Evolutionary conservation across 306 rosid species (phyloP), one percentile per base, ranked within the genome.

Genomic region (Inga laurina): DNA sequence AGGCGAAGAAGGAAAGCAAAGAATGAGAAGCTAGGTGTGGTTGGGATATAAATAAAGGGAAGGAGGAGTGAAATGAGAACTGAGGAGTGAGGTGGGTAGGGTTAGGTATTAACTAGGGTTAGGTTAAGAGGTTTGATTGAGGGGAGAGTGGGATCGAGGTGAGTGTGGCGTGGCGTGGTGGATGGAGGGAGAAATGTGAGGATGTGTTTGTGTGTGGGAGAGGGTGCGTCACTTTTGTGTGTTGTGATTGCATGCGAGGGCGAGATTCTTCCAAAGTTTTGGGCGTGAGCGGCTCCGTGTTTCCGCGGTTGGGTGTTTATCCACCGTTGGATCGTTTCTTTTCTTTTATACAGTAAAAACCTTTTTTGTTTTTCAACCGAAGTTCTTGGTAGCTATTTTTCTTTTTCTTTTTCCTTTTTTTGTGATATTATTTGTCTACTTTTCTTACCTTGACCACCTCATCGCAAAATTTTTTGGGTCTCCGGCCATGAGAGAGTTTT

Each of bases 271-370:
- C 98, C 99, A 90, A 93, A 80, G 93, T 84, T 77, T 87, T 89
- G 85, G 98, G 98, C 83, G 88, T 39, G 83, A 90, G 92, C 99
- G 99, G 99, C 96, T 92, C 98, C 99, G 98, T 92, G 98, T 93
- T 92, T 96, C 98, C 99, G 99, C 99, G 91, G 84, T 88, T 86
- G 93, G 86, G 74, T 84, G 90, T 88, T 89, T 90, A 93, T 88
- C 89, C 87, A 83, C 98, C 97, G 97, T 93, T 89, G 87, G 97
- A 93, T 92, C 43, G 13, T 22, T 74, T 39, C 74, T n/a, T 43
- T 52, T 52, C 59, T 43, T 49, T 14, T 45, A 0, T 2, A 45
- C 13, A 45, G 49, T 44, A 44, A 27, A 27, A 27, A 27, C 30
- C 6, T 6, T 39, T 6, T 39, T 6, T 6, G 0, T 39, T 39